A percentile compares a stretch with the other conserved stretches of the same genome.
These are phyloP conservation scores for Phytophthora foliorum DNA, from an alignment of 352 stramenopile species.

Conservation along the genomic window DNA sequence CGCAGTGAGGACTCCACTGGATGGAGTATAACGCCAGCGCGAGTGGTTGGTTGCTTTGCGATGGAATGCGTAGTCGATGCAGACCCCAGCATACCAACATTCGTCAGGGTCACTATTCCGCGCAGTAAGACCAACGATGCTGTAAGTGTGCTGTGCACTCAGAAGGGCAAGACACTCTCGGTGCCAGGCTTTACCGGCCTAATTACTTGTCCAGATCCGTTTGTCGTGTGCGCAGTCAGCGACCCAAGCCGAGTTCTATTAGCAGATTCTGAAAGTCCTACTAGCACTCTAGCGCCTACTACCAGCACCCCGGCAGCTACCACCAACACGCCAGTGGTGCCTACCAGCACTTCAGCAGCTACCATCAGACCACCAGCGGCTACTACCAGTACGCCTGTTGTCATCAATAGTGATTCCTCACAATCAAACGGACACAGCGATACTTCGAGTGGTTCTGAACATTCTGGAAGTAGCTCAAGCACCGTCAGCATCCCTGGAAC, in stretches of 20 bases:
- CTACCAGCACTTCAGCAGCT: not conserved
- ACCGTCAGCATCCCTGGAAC: not conserved
- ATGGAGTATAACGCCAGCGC: conserved; percentile 58
- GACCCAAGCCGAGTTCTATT: conserved; percentile 13
- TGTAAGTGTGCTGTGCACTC: conserved; percentile 53
- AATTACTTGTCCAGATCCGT: conserved; percentile 73
- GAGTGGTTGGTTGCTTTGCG: conserved; percentile 70
- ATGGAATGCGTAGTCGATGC: conserved; percentile 52
- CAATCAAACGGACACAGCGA: not conserved
- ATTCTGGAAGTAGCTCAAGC: conserved; percentile 1
- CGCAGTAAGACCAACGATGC: conserved; percentile 18
- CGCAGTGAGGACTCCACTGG: conserved; percentile 58
- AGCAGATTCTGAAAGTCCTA: not conserved
- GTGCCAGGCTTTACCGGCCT: conserved; percentile 61
- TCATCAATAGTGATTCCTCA: no score
- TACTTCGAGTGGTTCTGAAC: not conserved
- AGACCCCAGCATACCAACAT: conserved; percentile 6
- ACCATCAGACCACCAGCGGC: not conserved
- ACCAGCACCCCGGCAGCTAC: not conserved
- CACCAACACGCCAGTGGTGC: not conserved
- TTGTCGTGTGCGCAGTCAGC: conserved; percentile 55
- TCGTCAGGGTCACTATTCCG: conserved; percentile 57
- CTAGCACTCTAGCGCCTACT: not conserved
- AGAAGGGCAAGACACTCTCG: conserved; percentile 45
- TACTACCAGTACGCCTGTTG: not conserved